Evolutionary conservation across 2,329 filamentous ascomycete genomes (phyloP), one percentile per base, ranked within the genome.

Genomic region (Aspergillus sp.): DNA sequence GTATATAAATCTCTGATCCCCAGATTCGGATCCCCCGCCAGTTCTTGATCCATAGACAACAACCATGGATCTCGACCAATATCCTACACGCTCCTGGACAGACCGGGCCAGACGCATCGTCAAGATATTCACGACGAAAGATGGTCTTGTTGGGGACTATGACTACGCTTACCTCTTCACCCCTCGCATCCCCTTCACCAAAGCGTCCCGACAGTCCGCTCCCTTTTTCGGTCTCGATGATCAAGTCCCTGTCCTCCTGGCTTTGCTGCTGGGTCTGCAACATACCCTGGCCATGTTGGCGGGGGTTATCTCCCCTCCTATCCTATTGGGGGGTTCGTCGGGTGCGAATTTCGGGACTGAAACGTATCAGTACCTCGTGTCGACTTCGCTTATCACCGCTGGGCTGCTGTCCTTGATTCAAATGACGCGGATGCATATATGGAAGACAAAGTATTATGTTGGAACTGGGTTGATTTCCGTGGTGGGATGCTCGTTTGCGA

Each of bases 161-260:
- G 86, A 96, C 76, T 96, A 96, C 77, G 86, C 67, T 32, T 93
- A 90, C 61, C 82, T 96, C 37, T 95, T 96, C 75, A 82, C 74
- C 19, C 87, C 79, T 1, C 90, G 87, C 56, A 69, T 95, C 19
- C 90, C 90, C 0, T 95, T 95, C 67, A 83, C 93, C 76, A 83
- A 79, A 62, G 81, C 79, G 64, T 60, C 71, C 7, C 72, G 72
- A 13, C 70, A 73, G 49, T 73, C 76, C n/a, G 78, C 81, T 2
- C 84, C 84, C 0, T 87, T 87, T 67, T 87, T 86, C 57, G 83
- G 82, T 5, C 76, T 87, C 3, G 72, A 87, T 52, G 83, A 85
- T 57, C 71, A 73, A n/a, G 83, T 88, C 65, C 84, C 84, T 0
- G 73, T 87, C 2, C 60, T 87, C 1, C 72, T 88, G 19, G 83